Evolutionary conservation across 2,329 filamentous ascomycete species (phyloP).

Genomic region (Xylaria sp.): DNA sequence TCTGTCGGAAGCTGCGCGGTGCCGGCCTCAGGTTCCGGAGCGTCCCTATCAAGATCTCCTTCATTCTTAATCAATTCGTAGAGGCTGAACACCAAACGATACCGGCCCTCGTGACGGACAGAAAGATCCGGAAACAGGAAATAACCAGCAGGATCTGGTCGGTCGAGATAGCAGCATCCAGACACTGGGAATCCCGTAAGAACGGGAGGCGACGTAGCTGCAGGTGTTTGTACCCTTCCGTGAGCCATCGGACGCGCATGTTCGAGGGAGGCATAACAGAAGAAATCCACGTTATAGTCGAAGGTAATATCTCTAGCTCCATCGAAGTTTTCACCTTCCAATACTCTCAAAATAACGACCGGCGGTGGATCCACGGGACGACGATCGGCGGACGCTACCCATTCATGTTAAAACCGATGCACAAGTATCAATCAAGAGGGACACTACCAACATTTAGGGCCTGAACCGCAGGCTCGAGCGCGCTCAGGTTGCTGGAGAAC

Average conservation of each 20-base stretch:
- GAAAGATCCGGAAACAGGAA: slow-evolving; percentile 98
- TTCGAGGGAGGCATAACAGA: slow-evolving; percentile 92
- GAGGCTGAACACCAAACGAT: slow-evolving; percentile 89
- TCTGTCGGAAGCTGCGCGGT: slow-evolving; percentile 51
- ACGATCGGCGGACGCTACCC: slow-evolving; percentile 81
- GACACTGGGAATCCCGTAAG: slow-evolving; percentile 94
- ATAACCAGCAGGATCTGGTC: slow-evolving; percentile 82
- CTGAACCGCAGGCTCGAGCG: slow-evolving; percentile 92
- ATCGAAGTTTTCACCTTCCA: slow-evolving; percentile 73
- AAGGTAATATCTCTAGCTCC: slow-evolving; percentile 81
- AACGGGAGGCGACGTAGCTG: slow-evolving; percentile 81
- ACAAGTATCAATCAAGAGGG: not conserved
- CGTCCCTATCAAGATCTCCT: slow-evolving; percentile 76
- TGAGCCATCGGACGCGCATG: slow-evolving; percentile 85
- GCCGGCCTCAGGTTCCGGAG: slow-evolving; percentile 53
- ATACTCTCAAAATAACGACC: slow-evolving; percentile 90
- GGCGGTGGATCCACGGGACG: slow-evolving; percentile 94
- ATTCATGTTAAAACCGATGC: slow-evolving; percentile 29
- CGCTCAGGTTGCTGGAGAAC: slow-evolving; percentile 96
- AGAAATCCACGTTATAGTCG: slow-evolving; percentile 95
- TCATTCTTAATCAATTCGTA: slow-evolving; percentile 93
- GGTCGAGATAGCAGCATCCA: slow-evolving; percentile 94
- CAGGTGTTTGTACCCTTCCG: slow-evolving; percentile 74
- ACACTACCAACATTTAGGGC: slow-evolving; percentile 81
- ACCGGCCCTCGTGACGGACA: slow-evolving; percentile 93